Evolutionary conservation across 306 rosid genomes (phyloP), one percentile per base, ranked within the genome.

Genomic region (Lupinus albus): DNA sequence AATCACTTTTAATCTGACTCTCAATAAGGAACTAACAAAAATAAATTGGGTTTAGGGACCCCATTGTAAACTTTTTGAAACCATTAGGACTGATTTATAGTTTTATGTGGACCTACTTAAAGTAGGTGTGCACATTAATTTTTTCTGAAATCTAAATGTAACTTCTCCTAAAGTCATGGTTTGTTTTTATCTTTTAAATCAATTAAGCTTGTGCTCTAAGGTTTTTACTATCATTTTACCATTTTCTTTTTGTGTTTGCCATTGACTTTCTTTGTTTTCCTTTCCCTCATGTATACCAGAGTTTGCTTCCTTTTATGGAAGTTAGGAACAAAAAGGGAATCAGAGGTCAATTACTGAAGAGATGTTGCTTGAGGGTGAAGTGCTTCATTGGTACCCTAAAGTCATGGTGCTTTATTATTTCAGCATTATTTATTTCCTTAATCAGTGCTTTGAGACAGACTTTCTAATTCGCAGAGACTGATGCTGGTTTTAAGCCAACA

Each of bases 401-500:
- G n/a, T 38, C 20, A 25, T n/a, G 15, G 21, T 16, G 11, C 39
- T 62, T 61, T 47, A 51, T 47, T 55, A 5, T 49, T 6, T 41
- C 9, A 4, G n/a, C 32, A 16, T 8, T 53, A 30, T 36, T 21
- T 53, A 49, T 28, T 62, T 44, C 10, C 8, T 28, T 64, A 15
- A 7, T 55, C 49, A 14, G 3, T 42, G 32, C 58, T 54, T 55
- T 69, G n/a, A 51, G 47, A 25, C 36, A 3, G 14, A 20, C 30
- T 58, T 53, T 51, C 18, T 70, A 61, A 55, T 78, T 70, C 78
- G 75, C 84, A 87, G 89, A 87, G 50, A 83, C 86, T 10, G 93
- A 87, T 72, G 89, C 84, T 8, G 93, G 93, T 48, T 84, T 87
- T 72, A 82, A 81, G 71, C 93, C 89, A 32, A 82, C 86, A 11